Evolutionary conservation across 306 rosid species (phyloP).

Genomic region (Prunus mongolica): DNA sequence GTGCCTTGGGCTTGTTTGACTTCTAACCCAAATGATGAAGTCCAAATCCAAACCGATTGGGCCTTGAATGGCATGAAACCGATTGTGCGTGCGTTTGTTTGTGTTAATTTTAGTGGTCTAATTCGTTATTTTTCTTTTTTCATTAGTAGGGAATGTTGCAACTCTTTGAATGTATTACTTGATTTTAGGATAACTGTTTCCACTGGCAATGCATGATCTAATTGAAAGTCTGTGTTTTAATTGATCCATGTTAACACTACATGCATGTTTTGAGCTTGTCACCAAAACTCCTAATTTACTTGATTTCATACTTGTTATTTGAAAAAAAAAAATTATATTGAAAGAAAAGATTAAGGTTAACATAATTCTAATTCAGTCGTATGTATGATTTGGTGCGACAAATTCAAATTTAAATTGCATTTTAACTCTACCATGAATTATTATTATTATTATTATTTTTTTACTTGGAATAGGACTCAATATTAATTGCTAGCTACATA

Average conservation of each 20-base stretch:
- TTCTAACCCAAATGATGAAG: too few relatives aligned
- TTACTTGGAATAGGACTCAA: background rate
- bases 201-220: background rate
- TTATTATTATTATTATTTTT: too few relatives aligned
- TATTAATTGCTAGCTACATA: background rate
- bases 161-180: background rate
- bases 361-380: too few relatives aligned
- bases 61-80: background rate
- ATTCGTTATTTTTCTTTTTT: background rate
- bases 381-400: too few relatives aligned
- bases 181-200: background rate
- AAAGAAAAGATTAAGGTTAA: too few relatives aligned
- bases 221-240: background rate
- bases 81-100: too few relatives aligned
- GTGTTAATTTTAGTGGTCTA: background rate
- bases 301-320: too few relatives aligned
- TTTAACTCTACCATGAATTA: rapidly evolving
- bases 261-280: background rate
- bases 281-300: background rate
- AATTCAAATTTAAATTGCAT: too few relatives aligned
- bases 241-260: too few relatives aligned
- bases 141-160: background rate
- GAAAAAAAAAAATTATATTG: too few relatives aligned
- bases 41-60: background rate
- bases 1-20: too few relatives aligned